These are phyloP conservation scores for Abrus precatorius DNA, from an alignment of 306 rosid genomes.

Conservation along the genomic window DNA sequence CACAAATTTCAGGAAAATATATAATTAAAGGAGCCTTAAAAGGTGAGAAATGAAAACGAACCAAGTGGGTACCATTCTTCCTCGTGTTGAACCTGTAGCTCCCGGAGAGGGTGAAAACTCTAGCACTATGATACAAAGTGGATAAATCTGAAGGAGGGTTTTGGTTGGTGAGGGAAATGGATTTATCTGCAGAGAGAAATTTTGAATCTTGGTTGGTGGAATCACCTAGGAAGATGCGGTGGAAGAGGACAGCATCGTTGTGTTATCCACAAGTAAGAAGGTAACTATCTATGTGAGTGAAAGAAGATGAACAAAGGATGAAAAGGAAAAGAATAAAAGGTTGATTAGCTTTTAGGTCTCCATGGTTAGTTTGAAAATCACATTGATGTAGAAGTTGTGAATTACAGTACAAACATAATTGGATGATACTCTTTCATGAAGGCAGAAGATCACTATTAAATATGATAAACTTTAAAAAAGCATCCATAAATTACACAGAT, in stretches of 20 bases:
- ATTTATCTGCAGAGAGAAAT: conserved; percentile 55
- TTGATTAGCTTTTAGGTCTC: conserved; percentile 40
- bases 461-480: background rate
- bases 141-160: conserved; percentile 64
- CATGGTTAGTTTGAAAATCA: conserved; percentile 50
- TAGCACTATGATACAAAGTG: conserved; percentile 68
- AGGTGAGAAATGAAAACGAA: conserved; percentile 86
- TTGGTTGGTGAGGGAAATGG: conserved; percentile 66
- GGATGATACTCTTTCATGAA: background rate
- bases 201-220: conserved; percentile 53
- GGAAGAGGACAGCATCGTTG: conserved; percentile 59
- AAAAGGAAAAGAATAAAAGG: conserved; percentile 50
- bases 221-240: conserved; percentile 66
- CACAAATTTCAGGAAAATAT: background rate
- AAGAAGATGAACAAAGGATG: conserved; percentile 54
- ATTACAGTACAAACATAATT: background rate
- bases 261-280: conserved; percentile 85
- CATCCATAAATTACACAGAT: conserved; percentile 17
- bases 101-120: conserved; percentile 72
- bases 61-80: conserved; percentile 71
- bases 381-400: conserved; percentile 21
- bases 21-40: conserved; percentile 43
- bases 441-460: background rate
- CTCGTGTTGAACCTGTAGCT: conserved; percentile 66
- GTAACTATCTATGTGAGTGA: conserved; percentile 72